These are phyloP conservation scores for Cladosporium colombiae DNA, from an alignment of 2,329 filamentous ascomycete genomes.

Conservation along the genomic window DNA sequence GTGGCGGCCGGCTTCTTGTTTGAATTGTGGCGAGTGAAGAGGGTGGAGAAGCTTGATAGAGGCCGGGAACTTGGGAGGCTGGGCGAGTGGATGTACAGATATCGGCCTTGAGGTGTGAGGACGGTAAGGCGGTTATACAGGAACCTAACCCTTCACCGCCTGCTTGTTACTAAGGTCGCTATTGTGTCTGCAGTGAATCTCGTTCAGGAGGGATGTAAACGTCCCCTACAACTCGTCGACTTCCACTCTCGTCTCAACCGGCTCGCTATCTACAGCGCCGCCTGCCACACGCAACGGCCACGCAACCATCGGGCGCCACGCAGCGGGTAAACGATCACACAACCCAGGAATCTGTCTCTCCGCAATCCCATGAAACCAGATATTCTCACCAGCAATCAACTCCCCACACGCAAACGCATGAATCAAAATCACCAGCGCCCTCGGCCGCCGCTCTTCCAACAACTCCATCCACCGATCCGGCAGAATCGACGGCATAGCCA, in stretches of 20 bases:
- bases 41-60: constrained; percentile 8
- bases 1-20: constrained; percentile 39
- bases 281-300: constrained; percentile 28
- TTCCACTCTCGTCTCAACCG: constrained; percentile 15
- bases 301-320: constrained; percentile 28
- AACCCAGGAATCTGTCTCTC: constrained; percentile 29
- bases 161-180: not conserved
- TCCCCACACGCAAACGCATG: constrained; percentile 32
- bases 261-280: constrained; percentile 18
- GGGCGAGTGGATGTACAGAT: constrained; percentile 19
- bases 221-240: not conserved
- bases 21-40: constrained; percentile 30
- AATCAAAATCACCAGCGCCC: constrained; percentile 29
- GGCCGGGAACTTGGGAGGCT: not conserved
- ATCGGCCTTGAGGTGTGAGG: constrained; percentile 11
- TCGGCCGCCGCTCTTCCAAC: constrained; percentile 27
- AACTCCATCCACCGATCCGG: constrained; percentile 28
- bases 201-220: not conserved
- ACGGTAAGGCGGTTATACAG: not conserved
- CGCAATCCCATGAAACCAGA: constrained; percentile 31
- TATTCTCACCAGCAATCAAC: constrained; percentile 27
- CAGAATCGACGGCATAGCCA: constrained; percentile 32
- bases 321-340: constrained; percentile 24
- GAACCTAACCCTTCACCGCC: not conserved
- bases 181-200: not conserved